A percentile compares a stretch with the other conserved stretches of the same genome.
phyloP scores from a whole-genome alignment of 352 stramenopile genomes.

The Phytophthora vignae region DNA sequence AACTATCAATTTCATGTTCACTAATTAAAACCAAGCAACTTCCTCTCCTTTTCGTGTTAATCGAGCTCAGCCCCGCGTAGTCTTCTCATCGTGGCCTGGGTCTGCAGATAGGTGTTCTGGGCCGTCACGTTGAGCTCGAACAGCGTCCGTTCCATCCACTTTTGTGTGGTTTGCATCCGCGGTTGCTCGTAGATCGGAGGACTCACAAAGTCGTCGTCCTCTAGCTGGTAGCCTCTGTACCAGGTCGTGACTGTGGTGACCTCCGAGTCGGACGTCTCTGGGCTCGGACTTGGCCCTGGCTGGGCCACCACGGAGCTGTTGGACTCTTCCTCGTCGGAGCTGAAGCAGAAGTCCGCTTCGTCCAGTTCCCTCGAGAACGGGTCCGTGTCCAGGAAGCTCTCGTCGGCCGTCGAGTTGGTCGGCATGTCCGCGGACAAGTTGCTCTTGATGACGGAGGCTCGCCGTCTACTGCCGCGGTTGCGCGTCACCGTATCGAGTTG shows the following conservation, averaged over 20 bases:
- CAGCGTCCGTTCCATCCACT: slow-evolving; percentile 24
- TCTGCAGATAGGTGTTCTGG: slow-evolving; percentile 26
- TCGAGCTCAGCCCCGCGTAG: slow-evolving; percentile 29
- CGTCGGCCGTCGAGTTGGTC: slow-evolving; percentile 33
- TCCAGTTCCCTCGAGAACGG: slow-evolving; percentile 41
- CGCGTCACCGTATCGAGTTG: slow-evolving; percentile 24
- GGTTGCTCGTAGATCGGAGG: not conserved
- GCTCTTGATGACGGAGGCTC: slow-evolving; percentile 6
- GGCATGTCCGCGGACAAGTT: slow-evolving; percentile 20
- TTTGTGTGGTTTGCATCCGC: not conserved
- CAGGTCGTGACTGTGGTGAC: slow-evolving; percentile 28
- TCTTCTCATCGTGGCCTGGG: slow-evolving; percentile 22
- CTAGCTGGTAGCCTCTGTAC: not conserved
- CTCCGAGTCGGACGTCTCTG: slow-evolving; percentile 22
- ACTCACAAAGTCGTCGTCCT: slow-evolving; percentile 31
- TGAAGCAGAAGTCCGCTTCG: slow-evolving; percentile 43
- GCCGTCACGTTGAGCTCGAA: slow-evolving; percentile 31
- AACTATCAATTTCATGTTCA: not conserved
- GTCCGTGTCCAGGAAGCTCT: slow-evolving; percentile 29
- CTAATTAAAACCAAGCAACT: not conserved
- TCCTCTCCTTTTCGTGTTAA: slow-evolving; percentile 7
- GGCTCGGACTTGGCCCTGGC: slow-evolving; percentile 19
- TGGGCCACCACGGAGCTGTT: slow-evolving; percentile 25
- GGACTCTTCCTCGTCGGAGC: slow-evolving; percentile 30
- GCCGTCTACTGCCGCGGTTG: slow-evolving; percentile 10